phyloP scores from a whole-genome alignment of 192 early-diverging fungal species.

The Obelidium mucronatum region DNA sequence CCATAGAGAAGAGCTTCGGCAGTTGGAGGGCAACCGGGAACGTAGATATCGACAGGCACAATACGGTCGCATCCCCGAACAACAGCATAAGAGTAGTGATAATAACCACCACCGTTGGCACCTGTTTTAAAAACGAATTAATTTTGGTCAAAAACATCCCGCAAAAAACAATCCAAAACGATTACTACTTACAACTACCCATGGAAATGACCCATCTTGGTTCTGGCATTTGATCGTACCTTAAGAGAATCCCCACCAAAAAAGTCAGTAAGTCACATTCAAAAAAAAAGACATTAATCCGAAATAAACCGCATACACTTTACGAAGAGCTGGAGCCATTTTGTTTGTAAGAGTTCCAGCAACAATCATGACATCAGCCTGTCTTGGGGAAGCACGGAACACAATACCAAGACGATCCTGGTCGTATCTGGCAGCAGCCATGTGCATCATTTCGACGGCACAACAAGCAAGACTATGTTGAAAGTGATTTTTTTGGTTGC shows the following conservation, averaged over 20 bases:
- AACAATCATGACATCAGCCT: slow-evolving; percentile 99
- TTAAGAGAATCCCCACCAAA: no score
- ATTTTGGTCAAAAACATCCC: background rate
- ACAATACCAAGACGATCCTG: slow-evolving; percentile 98
- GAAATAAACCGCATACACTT: slow-evolving; percentile 62
- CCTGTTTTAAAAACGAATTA: slow-evolving; percentile 9
- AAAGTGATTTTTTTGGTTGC: no score
- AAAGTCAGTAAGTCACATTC: no score
- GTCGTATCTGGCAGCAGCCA: slow-evolving; percentile 95
- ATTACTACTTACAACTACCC: slow-evolving; percentile 73
- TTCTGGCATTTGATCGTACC: slow-evolving; percentile 86
- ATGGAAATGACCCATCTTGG: slow-evolving; percentile 99
- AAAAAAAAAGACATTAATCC: no score
- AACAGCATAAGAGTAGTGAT: slow-evolving; percentile 97
- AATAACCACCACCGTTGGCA: slow-evolving; percentile 98
- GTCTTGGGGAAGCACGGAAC: slow-evolving; percentile 95
- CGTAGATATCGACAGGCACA: slow-evolving; percentile 90
- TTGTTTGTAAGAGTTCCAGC: slow-evolving; percentile 99
- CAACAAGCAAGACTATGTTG: slow-evolving; percentile 81
- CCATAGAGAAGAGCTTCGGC: slow-evolving; percentile 96
- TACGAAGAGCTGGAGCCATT: slow-evolving; percentile 90
- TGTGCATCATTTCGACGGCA: slow-evolving; percentile 98
- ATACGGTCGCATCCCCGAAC: slow-evolving; percentile 97
- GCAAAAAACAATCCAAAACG: background rate
- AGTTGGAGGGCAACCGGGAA: slow-evolving; percentile 97